Evolutionary conservation across 306 rosid species (phyloP).

Genomic region (Abrus precatorius): DNA sequence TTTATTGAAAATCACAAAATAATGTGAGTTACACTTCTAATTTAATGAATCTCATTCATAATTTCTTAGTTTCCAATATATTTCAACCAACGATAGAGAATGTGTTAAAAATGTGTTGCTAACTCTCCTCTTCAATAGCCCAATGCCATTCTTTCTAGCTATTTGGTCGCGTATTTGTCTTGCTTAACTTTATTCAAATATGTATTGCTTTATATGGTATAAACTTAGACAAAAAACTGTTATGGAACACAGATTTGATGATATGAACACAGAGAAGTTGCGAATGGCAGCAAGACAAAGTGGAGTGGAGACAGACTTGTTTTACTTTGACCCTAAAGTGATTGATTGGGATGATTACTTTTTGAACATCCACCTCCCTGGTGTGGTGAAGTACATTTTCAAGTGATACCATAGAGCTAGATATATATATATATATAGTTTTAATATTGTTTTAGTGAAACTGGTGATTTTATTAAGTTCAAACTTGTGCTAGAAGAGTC

Average conservation of each 20-base stretch:
- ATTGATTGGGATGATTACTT: constrained; percentile 88
- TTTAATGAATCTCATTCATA: too few relatives aligned
- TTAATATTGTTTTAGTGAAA: constrained; percentile 29
- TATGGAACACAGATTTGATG: constrained; percentile 73
- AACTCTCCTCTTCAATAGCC: not conserved
- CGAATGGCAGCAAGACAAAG: constrained; percentile 61
- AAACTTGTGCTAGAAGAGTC: constrained; percentile 22
- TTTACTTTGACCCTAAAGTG: constrained; percentile 76
- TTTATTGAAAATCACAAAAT: too few relatives aligned
- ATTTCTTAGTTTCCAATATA: too few relatives aligned
- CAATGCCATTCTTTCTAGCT: not conserved
- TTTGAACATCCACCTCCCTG: constrained; percentile 69
- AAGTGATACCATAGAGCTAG: constrained; percentile 53
- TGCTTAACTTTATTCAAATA: not conserved
- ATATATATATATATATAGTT: constrained; percentile 8
- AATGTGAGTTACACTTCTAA: too few relatives aligned
- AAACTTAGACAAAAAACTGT: constrained; percentile 6
- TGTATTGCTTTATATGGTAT: not conserved
- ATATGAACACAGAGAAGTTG: constrained; percentile 78
- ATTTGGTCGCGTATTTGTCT: not conserved
- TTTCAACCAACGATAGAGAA: too few relatives aligned
- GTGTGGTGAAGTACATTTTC: constrained; percentile 72
- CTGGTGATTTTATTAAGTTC: constrained; percentile 16
- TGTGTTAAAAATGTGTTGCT: too few relatives aligned
- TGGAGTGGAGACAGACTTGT: constrained; percentile 65